Conservation (phyloP, 2,329 filamentous ascomycete species). For the Calonectria honghensis region DNA sequence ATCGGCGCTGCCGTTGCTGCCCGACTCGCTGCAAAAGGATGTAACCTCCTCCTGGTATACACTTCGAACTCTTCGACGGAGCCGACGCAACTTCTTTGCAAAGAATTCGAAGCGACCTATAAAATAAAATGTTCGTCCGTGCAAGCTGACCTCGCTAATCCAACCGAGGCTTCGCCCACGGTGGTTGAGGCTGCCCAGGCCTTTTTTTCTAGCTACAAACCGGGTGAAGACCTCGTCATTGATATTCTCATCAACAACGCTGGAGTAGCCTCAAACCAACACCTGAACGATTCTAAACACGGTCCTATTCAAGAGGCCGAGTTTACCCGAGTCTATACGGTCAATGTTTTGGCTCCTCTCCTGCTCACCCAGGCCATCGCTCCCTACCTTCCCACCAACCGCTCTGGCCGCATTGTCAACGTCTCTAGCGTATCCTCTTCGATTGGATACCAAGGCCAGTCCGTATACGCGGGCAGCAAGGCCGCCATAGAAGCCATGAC, state of each 20-base stretch:
- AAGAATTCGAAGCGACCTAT: slow-evolving; percentile 67
- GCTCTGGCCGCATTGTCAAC: slow-evolving; percentile 76
- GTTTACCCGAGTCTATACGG: slow-evolving; percentile 82
- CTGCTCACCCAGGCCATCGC: slow-evolving; percentile 84
- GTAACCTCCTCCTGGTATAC: slow-evolving; percentile 76
- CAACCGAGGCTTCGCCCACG: slow-evolving; percentile 51
- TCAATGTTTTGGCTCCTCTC: slow-evolving; percentile 89
- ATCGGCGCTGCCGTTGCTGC: slow-evolving; percentile 76
- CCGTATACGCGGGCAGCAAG: slow-evolving; percentile 75
- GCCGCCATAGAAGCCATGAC: slow-evolving; percentile 77
- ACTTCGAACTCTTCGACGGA: slow-evolving; percentile 72
- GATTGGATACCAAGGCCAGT: slow-evolving; percentile 72
- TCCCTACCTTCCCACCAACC: slow-evolving; percentile 81
- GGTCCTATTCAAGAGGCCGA: slow-evolving; percentile 74
- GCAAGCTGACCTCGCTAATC: slow-evolving; percentile 57
- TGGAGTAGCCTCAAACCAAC: slow-evolving; percentile 80
- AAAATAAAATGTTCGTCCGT: slow-evolving; percentile 55
- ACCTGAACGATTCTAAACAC: slow-evolving; percentile 72
- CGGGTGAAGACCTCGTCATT: slow-evolving; percentile 64
- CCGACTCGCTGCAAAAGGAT: slow-evolving; percentile 76
- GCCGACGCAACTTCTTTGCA: slow-evolving; percentile 68
- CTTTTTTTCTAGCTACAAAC: slow-evolving; percentile 54
- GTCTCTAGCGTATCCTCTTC: slow-evolving; percentile 73
- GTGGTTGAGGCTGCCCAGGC: slow-evolving; percentile 56
- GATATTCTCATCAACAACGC: slow-evolving; percentile 94